Evolutionary conservation across 371 early-diverging fungal genomes (phyloP).

Genomic region (Lichtheimia hyalospora): DNA sequence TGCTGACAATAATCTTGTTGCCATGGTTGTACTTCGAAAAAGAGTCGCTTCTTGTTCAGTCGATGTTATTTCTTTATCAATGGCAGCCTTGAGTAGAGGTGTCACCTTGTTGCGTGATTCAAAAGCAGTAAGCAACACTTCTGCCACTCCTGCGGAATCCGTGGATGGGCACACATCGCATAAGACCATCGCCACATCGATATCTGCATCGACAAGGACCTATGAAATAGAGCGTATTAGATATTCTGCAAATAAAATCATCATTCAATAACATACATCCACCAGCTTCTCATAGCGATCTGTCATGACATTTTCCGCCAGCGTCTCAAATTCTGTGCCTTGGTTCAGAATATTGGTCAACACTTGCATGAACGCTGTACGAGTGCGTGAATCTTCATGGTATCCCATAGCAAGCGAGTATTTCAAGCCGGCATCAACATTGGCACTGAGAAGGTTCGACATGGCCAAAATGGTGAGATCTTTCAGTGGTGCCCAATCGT

Average conservation of each 20-base stretch:
- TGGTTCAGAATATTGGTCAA: constrained; percentile 85
- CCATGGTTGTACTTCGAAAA: constrained; percentile 91
- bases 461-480: constrained; percentile 85
- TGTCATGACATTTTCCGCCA: constrained; percentile 75
- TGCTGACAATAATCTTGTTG: constrained; percentile 80
- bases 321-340: constrained; percentile 83
- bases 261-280: constrained; percentile 48
- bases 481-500: constrained; percentile 67
- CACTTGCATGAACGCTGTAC: constrained; percentile 90
- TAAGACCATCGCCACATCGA: constrained; percentile 78
- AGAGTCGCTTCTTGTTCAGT: constrained; percentile 85
- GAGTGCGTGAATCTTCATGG: constrained; percentile 85
- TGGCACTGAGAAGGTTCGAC: constrained; percentile 86
- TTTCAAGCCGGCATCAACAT: constrained; percentile 87
- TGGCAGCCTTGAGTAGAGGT: constrained; percentile 72
- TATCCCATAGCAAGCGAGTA: constrained; percentile 89
- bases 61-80: constrained; percentile 76
- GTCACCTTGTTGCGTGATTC: constrained; percentile 71
- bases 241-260: neutral
- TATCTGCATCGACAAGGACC: constrained; percentile 64
- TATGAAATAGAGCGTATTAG: constrained; percentile 12
- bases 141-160: constrained; percentile 83
- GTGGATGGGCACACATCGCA: constrained; percentile 84
- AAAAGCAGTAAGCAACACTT: constrained; percentile 75
- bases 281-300: constrained; percentile 76